Evolutionary conservation across 805 yeast species (phyloP).

Genomic region (Cyberlindnera samutprakarnensis): DNA sequence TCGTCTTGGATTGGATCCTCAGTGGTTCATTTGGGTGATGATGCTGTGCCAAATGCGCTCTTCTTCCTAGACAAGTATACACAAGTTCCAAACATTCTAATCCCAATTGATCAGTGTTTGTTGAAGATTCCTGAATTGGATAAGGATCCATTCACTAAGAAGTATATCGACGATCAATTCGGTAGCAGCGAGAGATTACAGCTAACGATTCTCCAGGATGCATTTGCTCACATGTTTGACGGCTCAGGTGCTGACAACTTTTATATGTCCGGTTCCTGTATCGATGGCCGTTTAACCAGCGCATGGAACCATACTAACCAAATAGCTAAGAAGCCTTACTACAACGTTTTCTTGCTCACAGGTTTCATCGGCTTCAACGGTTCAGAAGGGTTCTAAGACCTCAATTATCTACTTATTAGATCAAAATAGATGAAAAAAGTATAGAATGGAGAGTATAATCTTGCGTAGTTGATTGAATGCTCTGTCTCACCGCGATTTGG

Average conservation of each 20-base stretch:
- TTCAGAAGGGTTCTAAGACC: conserved; percentile 51
- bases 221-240: conserved; percentile 46
- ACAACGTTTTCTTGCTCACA: conserved; percentile 49
- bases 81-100: conserved; percentile 71
- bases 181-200: conserved; percentile 48
- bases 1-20: conserved; percentile 75
- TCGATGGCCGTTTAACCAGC: conserved; percentile 73
- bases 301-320: conserved; percentile 81
- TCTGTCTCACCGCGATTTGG: too few species aligned
- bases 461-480: too few species aligned
- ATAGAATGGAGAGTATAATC: too few species aligned
- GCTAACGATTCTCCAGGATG: conserved; percentile 33
- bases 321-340: conserved; percentile 59
- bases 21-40: conserved; percentile 76
- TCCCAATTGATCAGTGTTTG: conserved; percentile 59
- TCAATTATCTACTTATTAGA: too few species aligned
- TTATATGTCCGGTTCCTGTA: conserved; percentile 78
- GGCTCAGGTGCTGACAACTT: conserved; percentile 83
- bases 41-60: conserved; percentile 76
- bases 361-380: conserved; percentile 78
- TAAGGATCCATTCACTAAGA: conserved; percentile 38
- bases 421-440: too few species aligned
- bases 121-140: conserved; percentile 46
- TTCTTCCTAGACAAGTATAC: conserved; percentile 74
- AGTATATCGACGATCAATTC: conserved; percentile 52